Percentiles rank a stretch among this genome's conserved stretches.
These are phyloP conservation scores for Carex littledalei DNA, from an alignment of 176 grass and related monocot species.

Conservation along the genomic window DNA sequence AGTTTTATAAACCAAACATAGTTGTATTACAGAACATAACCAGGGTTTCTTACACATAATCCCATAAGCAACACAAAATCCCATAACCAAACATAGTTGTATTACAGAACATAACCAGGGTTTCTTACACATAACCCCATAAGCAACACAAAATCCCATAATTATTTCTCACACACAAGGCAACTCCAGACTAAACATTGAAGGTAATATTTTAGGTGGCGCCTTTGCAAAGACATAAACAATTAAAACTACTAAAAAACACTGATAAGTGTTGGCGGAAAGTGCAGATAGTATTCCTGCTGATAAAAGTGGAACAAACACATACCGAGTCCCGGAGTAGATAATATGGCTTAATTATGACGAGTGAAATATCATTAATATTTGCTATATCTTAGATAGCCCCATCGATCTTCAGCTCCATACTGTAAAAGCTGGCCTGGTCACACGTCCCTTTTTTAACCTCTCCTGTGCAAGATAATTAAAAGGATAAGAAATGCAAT, in stretches of 20 bases:
- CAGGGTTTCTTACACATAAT: neutral
- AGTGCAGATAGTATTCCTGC: neutral
- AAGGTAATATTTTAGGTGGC: neutral
- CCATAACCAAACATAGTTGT: neutral
- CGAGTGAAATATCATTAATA: neutral
- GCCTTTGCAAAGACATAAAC: neutral
- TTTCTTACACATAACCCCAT: neutral
- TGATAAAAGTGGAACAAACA: conserved; percentile 14
- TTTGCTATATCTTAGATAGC: conserved; percentile 7
- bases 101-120: neutral
- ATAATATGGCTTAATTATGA: conserved; percentile 20
- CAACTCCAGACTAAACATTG: neutral
- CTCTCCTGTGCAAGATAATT: neutral
- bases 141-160: neutral
- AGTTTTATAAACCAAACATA: neutral
- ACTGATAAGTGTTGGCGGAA: neutral
- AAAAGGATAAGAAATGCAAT: neutral
- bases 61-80: neutral
- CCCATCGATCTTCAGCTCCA: conserved; percentile 16
- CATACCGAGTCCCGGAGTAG: neutral
- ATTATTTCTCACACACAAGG: neutral
- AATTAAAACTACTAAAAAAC: conserved; percentile 1
- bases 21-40: neutral
- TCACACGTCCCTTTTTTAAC: neutral
- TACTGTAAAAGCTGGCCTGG: neutral